These are phyloP conservation scores for Magnaporthiopsis rhizophila DNA, from an alignment of 2,329 filamentous ascomycete species.

Conservation along the genomic window DNA sequence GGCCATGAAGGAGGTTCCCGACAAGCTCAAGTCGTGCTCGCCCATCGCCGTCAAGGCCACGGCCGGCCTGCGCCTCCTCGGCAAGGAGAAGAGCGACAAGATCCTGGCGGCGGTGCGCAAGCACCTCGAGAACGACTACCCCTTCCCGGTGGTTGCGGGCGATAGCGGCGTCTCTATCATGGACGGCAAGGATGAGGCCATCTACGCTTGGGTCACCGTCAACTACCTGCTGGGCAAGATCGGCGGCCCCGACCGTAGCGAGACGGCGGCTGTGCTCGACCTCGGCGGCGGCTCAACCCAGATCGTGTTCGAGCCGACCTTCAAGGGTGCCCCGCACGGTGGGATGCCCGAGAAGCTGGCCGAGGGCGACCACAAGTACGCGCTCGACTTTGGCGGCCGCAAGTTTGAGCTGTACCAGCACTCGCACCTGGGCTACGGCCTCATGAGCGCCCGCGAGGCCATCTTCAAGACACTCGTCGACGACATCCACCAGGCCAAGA, in stretches of 20 bases:
- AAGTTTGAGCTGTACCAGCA: conserved; percentile 95
- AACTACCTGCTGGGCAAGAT: conserved; percentile 99
- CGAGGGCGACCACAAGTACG: conserved; percentile 93
- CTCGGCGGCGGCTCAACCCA: conserved; percentile 95
- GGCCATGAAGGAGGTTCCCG: conserved; percentile 76
- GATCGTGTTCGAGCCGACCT: conserved; percentile 96
- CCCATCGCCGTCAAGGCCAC: conserved; percentile 98
- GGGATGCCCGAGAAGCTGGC: conserved; percentile 80
- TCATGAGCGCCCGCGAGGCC: conserved; percentile 89
- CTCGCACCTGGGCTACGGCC: conserved; percentile 91
- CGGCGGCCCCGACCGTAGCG: conserved; percentile 79
- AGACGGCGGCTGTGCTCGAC: conserved; percentile 92
- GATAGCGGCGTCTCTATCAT: conserved; percentile 91
- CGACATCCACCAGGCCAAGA: conserved; percentile 58
- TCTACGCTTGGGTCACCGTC: conserved; percentile 98
- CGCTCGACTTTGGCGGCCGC: conserved; percentile 76
- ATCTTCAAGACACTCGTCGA: conserved; percentile 72
- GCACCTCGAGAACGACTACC: conserved; percentile 80
- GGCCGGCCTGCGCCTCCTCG: conserved; percentile 82
- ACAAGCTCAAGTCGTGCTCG: conserved; percentile 83
- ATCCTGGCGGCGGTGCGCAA: conserved; percentile 79
- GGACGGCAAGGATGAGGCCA: conserved; percentile 94
- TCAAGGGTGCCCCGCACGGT: conserved; percentile 61
- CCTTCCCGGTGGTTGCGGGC: conserved; percentile 85
- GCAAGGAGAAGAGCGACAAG: conserved; percentile 67